Conservation (phyloP, 495 filamentous ascomycete genomes). For the Patellaria atrata region DNA sequence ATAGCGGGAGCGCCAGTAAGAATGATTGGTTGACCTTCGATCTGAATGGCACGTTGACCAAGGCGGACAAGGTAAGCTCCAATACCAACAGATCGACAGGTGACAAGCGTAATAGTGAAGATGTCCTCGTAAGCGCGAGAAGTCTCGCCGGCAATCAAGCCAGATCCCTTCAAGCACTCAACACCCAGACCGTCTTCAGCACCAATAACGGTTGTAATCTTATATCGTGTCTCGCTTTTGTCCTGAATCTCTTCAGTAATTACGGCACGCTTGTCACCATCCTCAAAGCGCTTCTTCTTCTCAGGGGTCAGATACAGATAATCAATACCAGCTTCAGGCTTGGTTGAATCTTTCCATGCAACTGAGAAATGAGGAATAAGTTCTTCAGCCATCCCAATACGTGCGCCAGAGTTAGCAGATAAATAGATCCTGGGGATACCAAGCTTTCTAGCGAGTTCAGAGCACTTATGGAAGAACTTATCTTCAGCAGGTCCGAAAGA, state of each 20-base stretch:
- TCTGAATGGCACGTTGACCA: conserved; percentile 94
- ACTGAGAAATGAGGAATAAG: conserved; percentile 92
- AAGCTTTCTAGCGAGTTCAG: conserved; percentile 79
- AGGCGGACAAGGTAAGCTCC: conserved; percentile 97
- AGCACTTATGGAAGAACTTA: conserved; percentile 98
- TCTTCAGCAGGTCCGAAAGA: conserved; percentile 94
- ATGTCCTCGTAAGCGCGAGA: conserved; percentile 97
- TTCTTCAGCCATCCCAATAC: conserved; percentile 93
- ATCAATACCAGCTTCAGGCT: conserved; percentile 87
- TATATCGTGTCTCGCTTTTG: conserved; percentile 80
- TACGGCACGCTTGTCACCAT: conserved; percentile 63
- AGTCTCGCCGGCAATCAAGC: conserved; percentile 94
- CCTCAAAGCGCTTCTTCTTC: conserved; percentile 76
- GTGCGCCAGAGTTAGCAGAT: conserved; percentile 98
- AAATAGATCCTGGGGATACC: conserved; percentile 95
- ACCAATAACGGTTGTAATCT: conserved; percentile 88
- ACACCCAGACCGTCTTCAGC: conserved; percentile 93
- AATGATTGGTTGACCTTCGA: conserved; percentile 98
- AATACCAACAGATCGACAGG: conserved; percentile 93
- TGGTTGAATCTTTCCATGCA: conserved; percentile 78
- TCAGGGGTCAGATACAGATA: conserved; percentile 92
- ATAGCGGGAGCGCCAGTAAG: conserved; percentile 93
- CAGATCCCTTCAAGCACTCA: conserved; percentile 91
- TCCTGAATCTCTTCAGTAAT: conserved; percentile 78
- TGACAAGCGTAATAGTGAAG: conserved; percentile 96